Base-by-base conservation (phyloP, 208 protist species). In the Lotmaria passim region DNA sequence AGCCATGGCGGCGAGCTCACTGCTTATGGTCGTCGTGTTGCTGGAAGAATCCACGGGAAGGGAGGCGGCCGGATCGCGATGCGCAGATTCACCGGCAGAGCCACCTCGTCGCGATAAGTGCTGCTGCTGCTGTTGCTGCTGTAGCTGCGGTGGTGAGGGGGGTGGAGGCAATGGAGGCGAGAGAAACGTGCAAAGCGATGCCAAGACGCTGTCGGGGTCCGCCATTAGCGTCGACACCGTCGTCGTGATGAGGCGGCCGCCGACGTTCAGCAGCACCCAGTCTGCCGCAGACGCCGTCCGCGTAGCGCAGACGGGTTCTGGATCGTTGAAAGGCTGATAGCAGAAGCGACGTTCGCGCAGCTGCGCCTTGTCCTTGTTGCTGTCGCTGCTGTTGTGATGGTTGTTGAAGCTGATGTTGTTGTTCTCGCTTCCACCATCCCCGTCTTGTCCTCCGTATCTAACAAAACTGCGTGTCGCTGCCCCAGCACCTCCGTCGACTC, bases 231-330 rank as follows among this genome's bases (percentile, higher is more conserved):
- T 96, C 2, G 85, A 50, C 0, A 92, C 39, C 15, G 89, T 96
- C 15, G 92, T 93, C 6, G 75, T 89, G 79, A 96, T 87, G 31
- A 78, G 56, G 17, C 74, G 76, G 3, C 92, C 92, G 39, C 92
- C 89, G 17, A 96, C 89, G 69, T 91, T 90, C 51, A 96, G 71
- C 39, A 78, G 71, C 34, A 94, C 89, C 87, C 88, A 96, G 15
- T 92, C 85, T 6, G 50, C 19, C 1, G 76, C 44, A 3, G 79
- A 82, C 11, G 55, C 55, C 26, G 78, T 79, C 11, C 39, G 36
- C 19, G 41, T 47, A 12, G 46, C 24, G 62, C 77, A 84, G 31
- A 78, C 61, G 21, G 73, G 68, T 55, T 52, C 55, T 15, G 58
- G 14, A 19, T 51, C 43, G 10, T 61, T 60, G 30, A 69, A 23